Evolutionary conservation across 306 rosid genomes (phyloP), one percentile per base, ranked within the genome.

Genomic region (Quercus cerris): DNA sequence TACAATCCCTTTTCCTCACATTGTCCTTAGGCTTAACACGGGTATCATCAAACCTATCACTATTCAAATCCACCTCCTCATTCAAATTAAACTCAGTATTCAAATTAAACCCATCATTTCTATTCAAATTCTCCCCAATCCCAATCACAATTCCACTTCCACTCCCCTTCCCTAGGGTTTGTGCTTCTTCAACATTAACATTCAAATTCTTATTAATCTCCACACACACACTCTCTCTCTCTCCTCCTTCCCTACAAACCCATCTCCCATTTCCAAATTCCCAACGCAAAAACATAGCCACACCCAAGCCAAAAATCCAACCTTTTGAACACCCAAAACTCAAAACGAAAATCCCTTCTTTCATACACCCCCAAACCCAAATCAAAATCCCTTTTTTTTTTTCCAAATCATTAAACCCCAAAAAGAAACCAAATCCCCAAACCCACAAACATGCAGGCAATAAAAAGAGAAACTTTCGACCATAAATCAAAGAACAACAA

Each of bases 101-200:
- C 87, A 94, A 93, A 89, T 93, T 97, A 86, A 93, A 46, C 28
- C 49, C 91, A 62, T 85, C 88, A 56, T 78, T 70, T 52, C 68
- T 83, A 68, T 83, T 77, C 77, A 81, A 89, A 83, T 55, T 77
- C 82, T 77, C 82, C 9, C 83, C 86, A 70, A 33, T 22, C 27
- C 27, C 27, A 23, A 23, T 23, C 52, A 35, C 82, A 51, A 67
- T 73, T 51, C 78, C 46, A 81, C 56, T 67, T 73, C 56, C 67
- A 73, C 69, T 56, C 78, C 46, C 81, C 59, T 70, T 73, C 56
- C 55, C 78, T 70, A 74, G 76, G 81, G 73, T 76, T 84, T 38
- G 46, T 38, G 46, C 46, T 38, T 69, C 81, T 12, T 38, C 76
- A 58, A 28, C 84, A 79, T 73, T 77, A 38, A 71, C 76, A 81